Evolutionary conservation across 345 rosid species (phyloP).

Genomic region (Linum lewisii): DNA sequence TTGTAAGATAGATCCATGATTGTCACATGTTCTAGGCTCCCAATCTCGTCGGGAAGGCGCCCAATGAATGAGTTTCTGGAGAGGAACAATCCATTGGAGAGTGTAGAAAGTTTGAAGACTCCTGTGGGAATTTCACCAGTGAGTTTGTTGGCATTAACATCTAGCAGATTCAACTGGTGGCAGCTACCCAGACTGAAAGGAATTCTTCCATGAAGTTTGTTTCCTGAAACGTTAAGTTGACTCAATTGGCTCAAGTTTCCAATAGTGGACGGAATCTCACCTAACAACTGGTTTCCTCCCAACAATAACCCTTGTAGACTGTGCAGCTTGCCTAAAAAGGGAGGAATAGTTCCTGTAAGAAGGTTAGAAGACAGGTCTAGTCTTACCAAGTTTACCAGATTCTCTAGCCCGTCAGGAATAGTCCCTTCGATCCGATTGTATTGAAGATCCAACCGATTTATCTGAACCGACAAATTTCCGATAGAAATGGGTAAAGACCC

Average conservation of each 20-base stretch:
- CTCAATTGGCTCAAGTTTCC: not conserved
- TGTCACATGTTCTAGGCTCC: not conserved
- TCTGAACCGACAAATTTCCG: conserved; percentile 14
- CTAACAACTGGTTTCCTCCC: not conserved
- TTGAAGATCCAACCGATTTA: conserved; percentile 4
- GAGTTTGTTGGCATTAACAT: not conserved
- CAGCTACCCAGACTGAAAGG: conserved; percentile 4
- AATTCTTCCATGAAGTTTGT: not conserved
- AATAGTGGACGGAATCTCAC: not conserved
- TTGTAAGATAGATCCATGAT: not conserved
- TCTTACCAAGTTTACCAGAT: conserved; percentile 4
- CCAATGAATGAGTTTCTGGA: conserved; percentile 1
- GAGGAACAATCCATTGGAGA: not conserved
- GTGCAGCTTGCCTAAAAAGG: not conserved
- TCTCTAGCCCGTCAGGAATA: conserved; percentile 5
- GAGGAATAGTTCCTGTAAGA: not conserved
- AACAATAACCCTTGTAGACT: not conserved
- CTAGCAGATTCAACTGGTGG: not conserved
- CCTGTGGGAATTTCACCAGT: not conserved
- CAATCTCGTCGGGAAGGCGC: not conserved
- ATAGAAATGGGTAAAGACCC: conserved; percentile 18
- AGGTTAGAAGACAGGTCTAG: not conserved
- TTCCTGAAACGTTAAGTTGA: not conserved
- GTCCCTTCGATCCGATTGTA: conserved; percentile 3
- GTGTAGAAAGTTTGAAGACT: not conserved